Evolutionary conservation across 1,284 basidiomycete species (phyloP).

Genomic region (Microbotryum saponariae): DNA sequence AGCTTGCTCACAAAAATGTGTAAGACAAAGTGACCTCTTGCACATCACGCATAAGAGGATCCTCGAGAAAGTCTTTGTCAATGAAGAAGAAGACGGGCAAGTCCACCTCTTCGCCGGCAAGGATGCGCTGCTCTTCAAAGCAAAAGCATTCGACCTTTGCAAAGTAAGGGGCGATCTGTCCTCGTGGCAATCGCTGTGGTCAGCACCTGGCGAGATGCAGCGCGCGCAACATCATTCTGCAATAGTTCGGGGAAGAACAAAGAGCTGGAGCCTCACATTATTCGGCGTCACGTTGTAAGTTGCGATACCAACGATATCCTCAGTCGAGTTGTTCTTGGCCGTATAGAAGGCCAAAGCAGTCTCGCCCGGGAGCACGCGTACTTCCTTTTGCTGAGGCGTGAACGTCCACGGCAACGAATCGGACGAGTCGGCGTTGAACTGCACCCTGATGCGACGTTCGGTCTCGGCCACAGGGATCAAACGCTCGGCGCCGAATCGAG

Average conservation of each 20-base stretch:
- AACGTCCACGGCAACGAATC: constrained; percentile 92
- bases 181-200: background rate
- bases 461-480: constrained; percentile 62
- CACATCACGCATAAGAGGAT: constrained; percentile 74
- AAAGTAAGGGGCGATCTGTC: constrained; percentile 92
- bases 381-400: constrained; percentile 79
- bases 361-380: constrained; percentile 89
- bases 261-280: constrained; percentile 52
- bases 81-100: constrained; percentile 98
- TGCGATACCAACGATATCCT: constrained; percentile 95
- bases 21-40: constrained; percentile 91
- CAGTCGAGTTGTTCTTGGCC: constrained; percentile 73
- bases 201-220: background rate
- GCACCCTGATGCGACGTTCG: constrained; percentile 63
- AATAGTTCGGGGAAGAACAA: background rate
- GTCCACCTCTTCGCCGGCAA: constrained; percentile 95
- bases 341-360: constrained; percentile 95
- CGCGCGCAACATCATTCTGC: background rate
- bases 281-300: constrained; percentile 96
- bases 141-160: constrained; percentile 99
- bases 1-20: constrained; percentile 66
- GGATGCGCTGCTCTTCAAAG: constrained; percentile 94
- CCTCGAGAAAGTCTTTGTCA: constrained; percentile 80
- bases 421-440: constrained; percentile 86
- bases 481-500: constrained; percentile 69